Conservation (phyloP, 2,329 filamentous ascomycete genomes). For the Fusarium anthophilum region DNA sequence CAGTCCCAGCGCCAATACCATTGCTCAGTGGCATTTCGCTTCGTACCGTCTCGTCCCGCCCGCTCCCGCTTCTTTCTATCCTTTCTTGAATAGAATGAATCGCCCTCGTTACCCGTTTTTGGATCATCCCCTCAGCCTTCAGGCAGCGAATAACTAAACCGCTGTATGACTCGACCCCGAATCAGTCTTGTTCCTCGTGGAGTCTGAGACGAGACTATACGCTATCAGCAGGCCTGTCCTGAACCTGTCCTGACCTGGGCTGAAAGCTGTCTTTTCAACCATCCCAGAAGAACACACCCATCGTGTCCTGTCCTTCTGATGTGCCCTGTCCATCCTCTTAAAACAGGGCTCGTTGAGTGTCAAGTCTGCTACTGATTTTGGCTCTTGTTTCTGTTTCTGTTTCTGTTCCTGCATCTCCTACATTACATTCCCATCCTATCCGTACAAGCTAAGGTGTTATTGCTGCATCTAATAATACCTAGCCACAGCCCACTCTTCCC, state of each 20-base stretch:
- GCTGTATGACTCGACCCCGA: slow-evolving; percentile 41
- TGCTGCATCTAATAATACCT: slow-evolving; percentile 20
- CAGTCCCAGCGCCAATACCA: slow-evolving; percentile 3
- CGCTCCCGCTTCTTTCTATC: slow-evolving; percentile 32
- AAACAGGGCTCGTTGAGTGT: slow-evolving; percentile 31
- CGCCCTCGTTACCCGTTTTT: slow-evolving; percentile 11
- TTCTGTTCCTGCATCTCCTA: slow-evolving; percentile 30
- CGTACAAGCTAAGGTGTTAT: neutral
- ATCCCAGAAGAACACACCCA: slow-evolving; percentile 30
- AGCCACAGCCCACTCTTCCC: slow-evolving; percentile 35
- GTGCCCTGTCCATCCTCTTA: slow-evolving; percentile 25
- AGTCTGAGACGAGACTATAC: slow-evolving; percentile 51
- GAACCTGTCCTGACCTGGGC: slow-evolving; percentile 16
- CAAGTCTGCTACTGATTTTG: slow-evolving; percentile 7
- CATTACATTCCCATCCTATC: neutral
- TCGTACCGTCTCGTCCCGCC: slow-evolving; percentile 43
- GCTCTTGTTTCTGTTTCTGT: slow-evolving; percentile 42
- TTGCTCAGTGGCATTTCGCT: slow-evolving; percentile 27
- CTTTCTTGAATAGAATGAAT: slow-evolving; percentile 11
- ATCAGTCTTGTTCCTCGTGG: slow-evolving; percentile 42
- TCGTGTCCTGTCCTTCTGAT: slow-evolving; percentile 41
- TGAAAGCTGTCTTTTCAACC: slow-evolving; percentile 36
- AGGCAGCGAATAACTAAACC: slow-evolving; percentile 18
- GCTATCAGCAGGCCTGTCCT: slow-evolving; percentile 53
- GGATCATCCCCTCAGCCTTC: slow-evolving; percentile 6